A percentile compares a stretch with the other conserved stretches of the same genome.
phyloP scores from a whole-genome alignment of 371 early-diverging fungal genomes.

The Mortierella sp. region DNA sequence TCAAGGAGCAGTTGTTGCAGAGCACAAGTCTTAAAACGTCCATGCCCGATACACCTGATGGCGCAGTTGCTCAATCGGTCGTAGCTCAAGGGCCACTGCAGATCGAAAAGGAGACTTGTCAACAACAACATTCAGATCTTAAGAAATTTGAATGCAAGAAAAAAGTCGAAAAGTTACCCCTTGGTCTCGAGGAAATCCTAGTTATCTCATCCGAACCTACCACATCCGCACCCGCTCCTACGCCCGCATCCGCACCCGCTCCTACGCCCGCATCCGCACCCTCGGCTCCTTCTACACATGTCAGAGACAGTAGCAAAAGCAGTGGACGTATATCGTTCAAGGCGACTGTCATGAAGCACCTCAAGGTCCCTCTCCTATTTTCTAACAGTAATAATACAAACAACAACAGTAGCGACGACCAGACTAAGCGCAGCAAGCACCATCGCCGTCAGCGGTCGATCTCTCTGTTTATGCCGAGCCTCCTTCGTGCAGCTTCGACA shows the following conservation, averaged over 20 bases:
- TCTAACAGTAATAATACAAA: neutral
- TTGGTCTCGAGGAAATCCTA: neutral
- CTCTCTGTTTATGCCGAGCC: slow-evolving; percentile 16
- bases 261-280: neutral
- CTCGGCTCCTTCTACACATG: neutral
- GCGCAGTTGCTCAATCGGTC: neutral
- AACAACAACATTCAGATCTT: neutral
- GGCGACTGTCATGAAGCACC: slow-evolving; percentile 19
- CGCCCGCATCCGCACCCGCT: neutral
- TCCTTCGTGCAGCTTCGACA: slow-evolving; percentile 21
- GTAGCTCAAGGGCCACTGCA: neutral
- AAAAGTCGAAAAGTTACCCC: neutral
- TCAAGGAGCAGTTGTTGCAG: slow-evolving; percentile 14
- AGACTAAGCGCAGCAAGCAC: neutral
- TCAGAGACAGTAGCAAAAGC: neutral
- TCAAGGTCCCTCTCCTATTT: slow-evolving; percentile 32
- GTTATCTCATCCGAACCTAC: neutral
- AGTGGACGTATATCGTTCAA: slow-evolving; percentile 20
- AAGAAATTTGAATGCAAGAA: neutral
- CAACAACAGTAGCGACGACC: neutral
- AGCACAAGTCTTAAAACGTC: neutral
- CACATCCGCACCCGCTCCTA: neutral
- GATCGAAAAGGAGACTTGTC: neutral
- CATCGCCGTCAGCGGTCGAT: slow-evolving; percentile 31
- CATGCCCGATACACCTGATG: neutral